Base-by-base conservation (phyloP, 768 basidiomycete species). In the Tephrocybe sp. region DNA sequence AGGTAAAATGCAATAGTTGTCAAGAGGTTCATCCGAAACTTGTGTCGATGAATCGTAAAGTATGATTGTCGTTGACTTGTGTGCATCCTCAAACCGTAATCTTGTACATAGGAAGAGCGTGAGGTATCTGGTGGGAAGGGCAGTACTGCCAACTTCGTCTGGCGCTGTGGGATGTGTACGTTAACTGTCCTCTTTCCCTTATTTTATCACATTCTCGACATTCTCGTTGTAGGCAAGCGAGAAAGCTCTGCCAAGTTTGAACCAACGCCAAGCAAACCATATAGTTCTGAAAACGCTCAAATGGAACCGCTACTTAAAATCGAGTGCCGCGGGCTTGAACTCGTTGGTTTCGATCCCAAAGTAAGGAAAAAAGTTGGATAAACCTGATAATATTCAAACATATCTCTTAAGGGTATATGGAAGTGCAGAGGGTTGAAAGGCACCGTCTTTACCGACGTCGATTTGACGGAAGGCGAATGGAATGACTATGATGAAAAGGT, bases 401-500 rank as follows among this genome's bases (percentile, higher is more conserved):
- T 34, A 38, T 20, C 39, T 30, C 45, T 28, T 8, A 54, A 94
- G 90, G 93, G 93, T 0, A 68, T 60, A 1, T 96, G 93, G 93
- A 81, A 76, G 60, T 91, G 89, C 58, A 73, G 74, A 37, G 93
- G 93, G 6, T 65, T 63, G 3, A 78, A 74, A 1, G 78, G 79
- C 5, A 79, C 79, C 0, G 48, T 64, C 3, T 94, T 94, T 62
- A 42, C 70, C 8, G 82, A 90, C 2, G 76, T 90, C n/a, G 83
- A 86, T 26, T 70, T 91, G 36, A 66, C 65, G 1, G 83, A 86
- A 23, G 80, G 75, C 3, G 83, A 85, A 64, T 96, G 93, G 93
- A 80, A 75, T 11, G 93, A 94, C 60, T 96, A 96, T 58, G 93
- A 96, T 58, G 93, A 96, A 66, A 92, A 93, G 79, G 93, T 86